Evolutionary conservation across 108 stramenopile genomes (phyloP), one percentile per base, ranked within the genome.

Genomic region (Cyclotella sp.): DNA sequence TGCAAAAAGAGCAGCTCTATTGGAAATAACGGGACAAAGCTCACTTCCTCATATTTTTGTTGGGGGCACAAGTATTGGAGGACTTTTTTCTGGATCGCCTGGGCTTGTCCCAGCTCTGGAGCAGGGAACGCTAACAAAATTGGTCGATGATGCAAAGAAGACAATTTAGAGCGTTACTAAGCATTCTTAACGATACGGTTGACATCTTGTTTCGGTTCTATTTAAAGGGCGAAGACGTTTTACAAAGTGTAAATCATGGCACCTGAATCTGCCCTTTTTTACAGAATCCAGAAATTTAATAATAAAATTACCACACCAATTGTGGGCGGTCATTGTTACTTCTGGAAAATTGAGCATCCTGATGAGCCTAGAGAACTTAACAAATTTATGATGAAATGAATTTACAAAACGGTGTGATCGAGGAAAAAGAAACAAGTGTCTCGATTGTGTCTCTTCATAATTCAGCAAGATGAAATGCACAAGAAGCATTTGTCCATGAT

Each of bases 21-120:
- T 81, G 52, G 86, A 87, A 29, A 89, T 87, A 61, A 91, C 92
- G 15, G 89, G 88, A 18, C 90, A 91, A 58, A 81, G 87, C 9
- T 88, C 87, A 0, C 70, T 93, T 29, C 92, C 92, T 12, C 84
- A 87, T 52, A 71, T 91, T 18, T 91, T 93, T 49, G 65, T 93
- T 43, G 85, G 84, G 14, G 92, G 90, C 3, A 76, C 81, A 55
- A 63, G 70, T 3, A 78, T 90, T 30, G 89, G 89, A 24, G 91
- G 91, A n/a, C 81, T 93, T 15, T 90, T 76, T 77, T 84, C 85
- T 65, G 91, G 91, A 9, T 75, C 52, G 29, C 90, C 90, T 15
- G 88, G 90, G 11, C 75, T 92, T 16, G 51, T 92, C 7, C 86
- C 91, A 22, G 57, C 81, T 6, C 60, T 92, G 58, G 71, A 88